A percentile compares a stretch with the other conserved stretches of the same genome.
Conservation (phyloP, 2,329 filamentous ascomycete genomes). For the Eutypella sp. region DNA sequence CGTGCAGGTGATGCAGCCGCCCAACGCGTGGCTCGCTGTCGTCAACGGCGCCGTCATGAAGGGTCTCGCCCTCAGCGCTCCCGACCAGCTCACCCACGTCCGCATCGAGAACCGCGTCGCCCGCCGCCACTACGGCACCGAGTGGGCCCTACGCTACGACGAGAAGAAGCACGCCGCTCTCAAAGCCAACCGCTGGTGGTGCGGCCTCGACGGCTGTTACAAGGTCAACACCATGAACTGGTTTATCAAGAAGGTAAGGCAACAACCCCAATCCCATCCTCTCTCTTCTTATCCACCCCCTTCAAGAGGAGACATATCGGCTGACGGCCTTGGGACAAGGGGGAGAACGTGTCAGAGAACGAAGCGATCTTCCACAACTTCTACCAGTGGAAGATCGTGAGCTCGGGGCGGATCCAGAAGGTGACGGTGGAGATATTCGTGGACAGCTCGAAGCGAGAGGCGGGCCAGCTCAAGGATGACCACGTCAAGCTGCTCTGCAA, state of each 20-base stretch:
- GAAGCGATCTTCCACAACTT: neutral
- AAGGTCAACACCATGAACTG: neutral
- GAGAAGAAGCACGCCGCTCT: neutral
- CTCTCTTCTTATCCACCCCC: neutral
- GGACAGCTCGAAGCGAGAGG: neutral
- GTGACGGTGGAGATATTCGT: neutral
- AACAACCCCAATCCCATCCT: neutral
- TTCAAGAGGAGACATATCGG: neutral
- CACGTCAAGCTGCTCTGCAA: neutral
- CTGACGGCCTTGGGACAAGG: neutral
- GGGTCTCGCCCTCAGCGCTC: neutral
- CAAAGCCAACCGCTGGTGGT: neutral
- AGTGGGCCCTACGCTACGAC: neutral
- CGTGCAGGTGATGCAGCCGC: conserved; percentile 42
- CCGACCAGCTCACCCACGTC: neutral
- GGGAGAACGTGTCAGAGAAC: conserved; percentile 1
- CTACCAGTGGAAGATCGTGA: neutral
- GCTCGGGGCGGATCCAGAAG: neutral
- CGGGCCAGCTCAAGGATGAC: neutral
- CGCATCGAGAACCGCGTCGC: neutral
- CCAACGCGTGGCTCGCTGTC: conserved; percentile 45
- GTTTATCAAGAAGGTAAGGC: neutral
- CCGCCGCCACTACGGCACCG: neutral
- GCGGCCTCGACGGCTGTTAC: neutral
- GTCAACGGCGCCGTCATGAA: conserved; percentile 45